A percentile compares a stretch with the other conserved stretches of the same genome.
phyloP scores from a whole-genome alignment of 2,329 filamentous ascomycete genomes.

The Xylaria digitata region DNA sequence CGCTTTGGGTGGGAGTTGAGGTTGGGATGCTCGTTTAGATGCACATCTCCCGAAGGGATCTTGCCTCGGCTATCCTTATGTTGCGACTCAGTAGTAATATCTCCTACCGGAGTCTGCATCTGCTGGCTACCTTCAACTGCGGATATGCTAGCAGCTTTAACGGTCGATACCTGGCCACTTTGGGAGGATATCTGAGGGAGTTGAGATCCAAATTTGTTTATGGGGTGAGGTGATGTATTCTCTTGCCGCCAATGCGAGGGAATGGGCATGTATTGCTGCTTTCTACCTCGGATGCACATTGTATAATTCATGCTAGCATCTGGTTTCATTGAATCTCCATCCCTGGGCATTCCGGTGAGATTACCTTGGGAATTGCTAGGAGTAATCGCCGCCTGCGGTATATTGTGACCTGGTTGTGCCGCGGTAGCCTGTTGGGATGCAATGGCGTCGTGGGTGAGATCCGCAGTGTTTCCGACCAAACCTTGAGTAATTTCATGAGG shows the following conservation, averaged over 20 bases:
- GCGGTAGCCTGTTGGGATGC: not conserved
- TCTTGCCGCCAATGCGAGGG: constrained; percentile 30
- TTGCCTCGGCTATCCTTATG: not conserved
- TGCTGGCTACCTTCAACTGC: not conserved
- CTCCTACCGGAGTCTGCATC: not conserved
- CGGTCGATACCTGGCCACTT: not conserved
- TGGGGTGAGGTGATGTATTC: not conserved
- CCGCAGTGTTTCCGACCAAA: not conserved
- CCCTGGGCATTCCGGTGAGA: not conserved
- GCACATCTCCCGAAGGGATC: not conserved
- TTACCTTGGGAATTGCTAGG: not conserved
- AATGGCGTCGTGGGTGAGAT: not conserved
- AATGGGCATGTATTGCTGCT: constrained; percentile 29
- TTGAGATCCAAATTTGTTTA: not conserved
- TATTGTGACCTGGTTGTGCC: not conserved
- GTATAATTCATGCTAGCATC: constrained; percentile 35
- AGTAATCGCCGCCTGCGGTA: not conserved
- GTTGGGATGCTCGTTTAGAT: not conserved
- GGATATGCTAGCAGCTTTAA: not conserved
- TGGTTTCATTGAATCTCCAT: not conserved
- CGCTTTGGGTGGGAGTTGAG: constrained; percentile 23
- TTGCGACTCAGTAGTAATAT: not conserved
- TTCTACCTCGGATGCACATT: constrained; percentile 33
- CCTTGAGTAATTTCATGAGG: not conserved
- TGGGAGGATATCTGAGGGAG: not conserved